These are phyloP conservation scores for Erodium trifolium DNA, from an alignment of 441 rosid species.

Conservation along the genomic window DNA sequence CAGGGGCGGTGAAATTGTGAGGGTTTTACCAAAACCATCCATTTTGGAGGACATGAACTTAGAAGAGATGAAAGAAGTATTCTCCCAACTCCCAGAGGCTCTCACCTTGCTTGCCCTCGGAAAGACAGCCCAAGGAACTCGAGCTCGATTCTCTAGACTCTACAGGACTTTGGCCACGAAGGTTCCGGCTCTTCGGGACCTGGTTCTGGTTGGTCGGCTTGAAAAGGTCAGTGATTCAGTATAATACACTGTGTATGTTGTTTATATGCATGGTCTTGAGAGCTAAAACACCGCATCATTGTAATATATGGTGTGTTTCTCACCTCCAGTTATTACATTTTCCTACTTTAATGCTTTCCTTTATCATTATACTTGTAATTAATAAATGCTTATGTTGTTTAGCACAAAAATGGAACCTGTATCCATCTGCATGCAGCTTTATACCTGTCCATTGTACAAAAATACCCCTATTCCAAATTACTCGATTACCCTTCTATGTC, in stretches of 20 bases:
- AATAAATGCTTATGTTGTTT: no score
- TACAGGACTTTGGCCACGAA: slow-evolving; percentile 96
- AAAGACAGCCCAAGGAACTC: slow-evolving; percentile 83
- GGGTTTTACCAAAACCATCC: slow-evolving; percentile 87
- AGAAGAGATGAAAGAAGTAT: slow-evolving; percentile 81
- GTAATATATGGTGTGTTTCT: background rate
- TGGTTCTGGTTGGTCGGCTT: slow-evolving; percentile 80
- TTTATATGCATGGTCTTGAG: background rate
- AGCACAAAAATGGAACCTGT: background rate
- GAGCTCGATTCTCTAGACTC: slow-evolving; percentile 87
- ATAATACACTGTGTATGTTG: slow-evolving; percentile 1
- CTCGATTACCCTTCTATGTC: no score
- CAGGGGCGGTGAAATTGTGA: slow-evolving; percentile 83
- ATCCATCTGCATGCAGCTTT: background rate
- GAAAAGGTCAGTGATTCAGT: slow-evolving; percentile 36
- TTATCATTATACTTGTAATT: no score
- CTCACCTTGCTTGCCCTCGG: slow-evolving; percentile 85
- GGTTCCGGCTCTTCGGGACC: slow-evolving; percentile 85
- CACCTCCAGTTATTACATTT: background rate
- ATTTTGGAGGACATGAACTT: slow-evolving; percentile 67
- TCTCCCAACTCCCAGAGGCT: slow-evolving; percentile 84
- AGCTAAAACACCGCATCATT: background rate
- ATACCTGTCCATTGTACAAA: background rate
- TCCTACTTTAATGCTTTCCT: background rate
- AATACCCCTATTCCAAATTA: no score